These are phyloP conservation scores for Fagus sylvatica DNA, from an alignment of 306 rosid species.

Conservation along the genomic window DNA sequence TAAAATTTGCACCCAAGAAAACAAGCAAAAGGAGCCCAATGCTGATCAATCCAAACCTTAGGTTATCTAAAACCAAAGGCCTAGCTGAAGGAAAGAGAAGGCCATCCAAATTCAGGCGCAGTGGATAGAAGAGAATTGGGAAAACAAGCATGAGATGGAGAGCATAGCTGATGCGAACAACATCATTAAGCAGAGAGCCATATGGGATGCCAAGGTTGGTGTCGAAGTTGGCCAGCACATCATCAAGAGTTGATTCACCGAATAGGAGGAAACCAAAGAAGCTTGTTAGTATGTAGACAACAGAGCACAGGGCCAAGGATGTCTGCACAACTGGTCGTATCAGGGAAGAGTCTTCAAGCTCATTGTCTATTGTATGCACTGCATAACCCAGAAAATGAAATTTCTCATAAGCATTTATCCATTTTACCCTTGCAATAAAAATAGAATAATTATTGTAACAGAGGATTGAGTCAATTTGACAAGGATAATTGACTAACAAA, in stretches of 20 bases:
- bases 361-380: constrained; percentile 65
- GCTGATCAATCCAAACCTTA: constrained; percentile 46
- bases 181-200: constrained; percentile 53
- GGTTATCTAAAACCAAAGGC: constrained; percentile 35
- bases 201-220: constrained; percentile 63
- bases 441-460: background rate
- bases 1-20: constrained; percentile 61
- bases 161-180: constrained; percentile 69
- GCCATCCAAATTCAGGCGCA: constrained; percentile 56
- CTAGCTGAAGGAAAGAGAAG: constrained; percentile 53
- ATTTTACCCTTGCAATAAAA: constrained; percentile 6
- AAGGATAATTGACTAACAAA: background rate
- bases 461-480: background rate
- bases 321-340: constrained; percentile 56
- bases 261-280: constrained; percentile 64
- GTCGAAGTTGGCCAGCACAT: constrained; percentile 69
- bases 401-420: constrained; percentile 15
- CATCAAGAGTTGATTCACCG: constrained; percentile 68
- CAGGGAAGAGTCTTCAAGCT: constrained; percentile 53
- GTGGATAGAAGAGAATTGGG: constrained; percentile 62
- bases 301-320: constrained; percentile 56
- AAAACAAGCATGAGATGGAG: constrained; percentile 72
- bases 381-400: constrained; percentile 14
- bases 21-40: constrained; percentile 43
- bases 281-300: constrained; percentile 55